Evolutionary conservation across 148 eudicot species (phyloP).

Genomic region (Rhododendron kiyosumense): DNA sequence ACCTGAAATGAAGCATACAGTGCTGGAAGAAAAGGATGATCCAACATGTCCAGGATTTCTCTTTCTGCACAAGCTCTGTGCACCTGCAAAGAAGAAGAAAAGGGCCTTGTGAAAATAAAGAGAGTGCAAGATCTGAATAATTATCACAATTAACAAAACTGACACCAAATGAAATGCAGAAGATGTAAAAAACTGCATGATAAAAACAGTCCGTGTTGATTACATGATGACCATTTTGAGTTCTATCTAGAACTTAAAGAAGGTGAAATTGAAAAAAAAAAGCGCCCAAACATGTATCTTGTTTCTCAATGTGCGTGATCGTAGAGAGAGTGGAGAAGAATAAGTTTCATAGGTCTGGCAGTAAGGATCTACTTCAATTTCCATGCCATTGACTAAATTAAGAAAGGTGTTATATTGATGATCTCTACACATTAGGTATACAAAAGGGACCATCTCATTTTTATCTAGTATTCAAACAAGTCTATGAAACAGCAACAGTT

Average conservation of each 20-base stretch:
- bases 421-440: neutral
- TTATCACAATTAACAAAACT: neutral
- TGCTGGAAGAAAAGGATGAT: conserved; percentile 99
- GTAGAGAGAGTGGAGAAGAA: neutral
- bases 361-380: neutral
- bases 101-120: neutral
- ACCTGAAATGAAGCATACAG: conserved; percentile 99
- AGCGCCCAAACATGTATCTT: neutral
- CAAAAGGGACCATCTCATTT: neutral
- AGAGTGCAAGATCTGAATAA: neutral
- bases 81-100: conserved; percentile 42
- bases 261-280: neutral
- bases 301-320: neutral
- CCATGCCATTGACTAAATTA: neutral
- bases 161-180: neutral
- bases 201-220: neutral
- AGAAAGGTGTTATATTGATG: neutral
- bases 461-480: neutral
- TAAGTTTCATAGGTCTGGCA: neutral
- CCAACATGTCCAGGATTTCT: conserved; percentile 86
- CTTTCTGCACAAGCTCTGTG: conserved; percentile 99
- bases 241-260: neutral
- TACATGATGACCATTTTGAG: neutral
- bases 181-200: neutral
- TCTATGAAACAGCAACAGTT: neutral